A percentile compares a stretch with the other conserved stretches of the same genome.
Evolutionary conservation across 805 yeast genomes (phyloP).

Genomic region (Metschnikowia gelsemii): DNA sequence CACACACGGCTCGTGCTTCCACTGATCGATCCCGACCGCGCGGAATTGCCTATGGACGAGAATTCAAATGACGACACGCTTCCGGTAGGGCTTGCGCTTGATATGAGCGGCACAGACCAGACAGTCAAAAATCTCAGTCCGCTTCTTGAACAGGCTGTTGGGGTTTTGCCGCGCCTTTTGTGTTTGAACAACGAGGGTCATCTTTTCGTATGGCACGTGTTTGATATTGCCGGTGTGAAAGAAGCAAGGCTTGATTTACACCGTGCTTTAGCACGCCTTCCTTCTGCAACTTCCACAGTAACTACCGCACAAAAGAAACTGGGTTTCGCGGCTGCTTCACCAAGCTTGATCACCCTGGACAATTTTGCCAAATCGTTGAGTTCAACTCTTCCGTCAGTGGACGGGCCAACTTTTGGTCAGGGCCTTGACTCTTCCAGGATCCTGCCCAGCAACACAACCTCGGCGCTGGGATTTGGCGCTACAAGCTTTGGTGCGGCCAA

Average conservation of each 20-base stretch:
- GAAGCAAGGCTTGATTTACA: constrained; percentile 19
- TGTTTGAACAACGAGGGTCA: constrained; percentile 62
- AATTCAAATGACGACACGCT: constrained; percentile 65
- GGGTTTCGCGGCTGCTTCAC: not conserved
- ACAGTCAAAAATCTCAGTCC: constrained; percentile 52
- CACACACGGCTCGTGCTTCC: constrained; percentile 37
- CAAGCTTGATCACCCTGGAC: constrained; percentile 6
- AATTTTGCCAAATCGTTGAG: constrained; percentile 6
- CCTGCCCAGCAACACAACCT: not conserved
- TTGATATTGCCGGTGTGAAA: constrained; percentile 53
- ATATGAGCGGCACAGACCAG: constrained; percentile 44
- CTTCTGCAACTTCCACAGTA: not conserved
- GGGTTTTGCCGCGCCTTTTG: constrained; percentile 63
- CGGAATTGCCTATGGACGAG: constrained; percentile 69
- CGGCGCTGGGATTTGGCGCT: constrained; percentile 11
- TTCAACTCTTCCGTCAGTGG: not conserved
- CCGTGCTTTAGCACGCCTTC: constrained; percentile 5
- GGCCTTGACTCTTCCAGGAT: not conserved
- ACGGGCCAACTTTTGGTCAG: not conserved
- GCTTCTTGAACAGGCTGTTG: constrained; percentile 55
- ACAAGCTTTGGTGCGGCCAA: constrained; percentile 17
- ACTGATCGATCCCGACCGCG: constrained; percentile 68
- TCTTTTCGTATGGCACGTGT: constrained; percentile 63
- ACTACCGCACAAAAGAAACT: not conserved
- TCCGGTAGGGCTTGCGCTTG: constrained; percentile 69